These are phyloP conservation scores for Panellus pusillus DNA, from an alignment of 768 basidiomycete genomes.

Conservation along the genomic window DNA sequence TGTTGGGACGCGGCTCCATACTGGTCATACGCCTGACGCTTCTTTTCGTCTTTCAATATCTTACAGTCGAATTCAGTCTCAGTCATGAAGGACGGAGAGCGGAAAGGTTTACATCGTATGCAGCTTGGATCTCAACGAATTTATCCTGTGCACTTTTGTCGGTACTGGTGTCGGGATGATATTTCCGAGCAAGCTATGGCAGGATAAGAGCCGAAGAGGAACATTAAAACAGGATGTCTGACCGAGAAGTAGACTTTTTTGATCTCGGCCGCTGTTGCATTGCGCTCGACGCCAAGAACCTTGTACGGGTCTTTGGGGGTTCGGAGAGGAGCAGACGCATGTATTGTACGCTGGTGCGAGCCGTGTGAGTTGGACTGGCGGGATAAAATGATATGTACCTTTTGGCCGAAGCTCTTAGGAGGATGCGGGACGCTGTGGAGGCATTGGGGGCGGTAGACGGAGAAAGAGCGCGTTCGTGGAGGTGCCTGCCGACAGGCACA, in stretches of 20 bases:
- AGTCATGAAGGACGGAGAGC: slow-evolving; percentile 5
- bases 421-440: slow-evolving; percentile 26
- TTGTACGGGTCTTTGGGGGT: slow-evolving; percentile 85
- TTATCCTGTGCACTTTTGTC: slow-evolving; percentile 88
- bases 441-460: slow-evolving; percentile 39
- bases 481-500: slow-evolving; percentile 43
- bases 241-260: slow-evolving; percentile 98
- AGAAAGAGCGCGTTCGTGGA: slow-evolving; percentile 36
- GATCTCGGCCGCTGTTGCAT: slow-evolving; percentile 83
- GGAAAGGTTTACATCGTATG: slow-evolving; percentile 76
- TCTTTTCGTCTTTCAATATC: slow-evolving; percentile 94
- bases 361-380: slow-evolving; percentile 7
- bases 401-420: slow-evolving; percentile 35
- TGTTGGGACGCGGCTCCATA: slow-evolving; percentile 93
- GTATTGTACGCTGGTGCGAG: slow-evolving; percentile 64
- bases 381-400: slow-evolving; percentile 33
- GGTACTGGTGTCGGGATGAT: slow-evolving; percentile 96
- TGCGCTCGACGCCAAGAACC: slow-evolving; percentile 84
- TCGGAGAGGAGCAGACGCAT: slow-evolving; percentile 58
- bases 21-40: slow-evolving; percentile 86
- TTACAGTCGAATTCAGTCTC: slow-evolving; percentile 33
- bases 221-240: slow-evolving; percentile 31
- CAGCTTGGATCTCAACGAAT: slow-evolving; percentile 95
- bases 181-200: slow-evolving; percentile 90
- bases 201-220: slow-evolving; percentile 16